Evolutionary conservation across 495 filamentous ascomycete species (phyloP).

Genomic region (Pseudoneurospora amorphoporcata): DNA sequence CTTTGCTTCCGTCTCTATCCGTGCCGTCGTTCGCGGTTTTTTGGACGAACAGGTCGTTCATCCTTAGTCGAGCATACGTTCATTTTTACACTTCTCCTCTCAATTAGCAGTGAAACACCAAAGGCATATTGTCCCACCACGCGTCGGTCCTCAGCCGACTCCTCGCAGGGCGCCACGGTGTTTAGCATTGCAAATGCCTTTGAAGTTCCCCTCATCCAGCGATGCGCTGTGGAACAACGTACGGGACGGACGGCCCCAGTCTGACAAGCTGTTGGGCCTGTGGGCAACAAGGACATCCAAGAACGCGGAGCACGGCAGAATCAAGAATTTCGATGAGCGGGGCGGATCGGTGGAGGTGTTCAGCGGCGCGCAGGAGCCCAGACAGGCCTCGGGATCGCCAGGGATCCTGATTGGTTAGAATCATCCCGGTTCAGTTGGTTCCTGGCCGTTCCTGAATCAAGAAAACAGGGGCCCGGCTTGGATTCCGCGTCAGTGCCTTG

Average conservation of each 20-base stretch:
- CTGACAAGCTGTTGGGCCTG: neutral
- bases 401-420: constrained; percentile 5
- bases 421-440: constrained; percentile 13
- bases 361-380: neutral
- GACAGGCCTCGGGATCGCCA: neutral
- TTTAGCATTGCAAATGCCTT: neutral
- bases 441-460: constrained; percentile 7
- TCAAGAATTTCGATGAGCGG: neutral
- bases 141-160: neutral
- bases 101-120: neutral
- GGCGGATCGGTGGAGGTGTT: neutral
- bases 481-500: constrained; percentile 12
- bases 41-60: neutral
- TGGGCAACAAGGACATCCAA: neutral
- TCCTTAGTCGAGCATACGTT: neutral
- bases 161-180: neutral
- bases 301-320: neutral
- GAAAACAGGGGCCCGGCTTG: constrained; percentile 4
- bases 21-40: neutral
- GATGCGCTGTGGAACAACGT: neutral
- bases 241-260: neutral
- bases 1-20: neutral
- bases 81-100: neutral
- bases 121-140: neutral
- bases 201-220: neutral